phyloP scores from a whole-genome alignment of 2,329 filamentous ascomycete genomes.

The Penicillium sp. region DNA sequence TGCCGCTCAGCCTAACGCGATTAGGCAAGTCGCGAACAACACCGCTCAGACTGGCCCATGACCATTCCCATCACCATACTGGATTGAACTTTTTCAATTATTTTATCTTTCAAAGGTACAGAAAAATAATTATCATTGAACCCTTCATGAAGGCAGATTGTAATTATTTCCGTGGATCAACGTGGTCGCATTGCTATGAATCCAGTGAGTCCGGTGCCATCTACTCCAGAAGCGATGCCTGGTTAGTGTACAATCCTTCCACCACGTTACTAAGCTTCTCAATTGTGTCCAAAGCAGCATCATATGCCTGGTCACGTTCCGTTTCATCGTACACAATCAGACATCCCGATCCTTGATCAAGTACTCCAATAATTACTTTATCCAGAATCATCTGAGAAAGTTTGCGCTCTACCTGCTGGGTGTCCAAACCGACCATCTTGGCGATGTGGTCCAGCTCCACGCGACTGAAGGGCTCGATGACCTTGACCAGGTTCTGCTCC shows the following conservation, averaged over 20 bases:
- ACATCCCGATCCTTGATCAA: slow-evolving; percentile 96
- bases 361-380: slow-evolving; percentile 94
- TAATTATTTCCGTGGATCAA: slow-evolving; percentile 17
- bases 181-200: slow-evolving; percentile 22
- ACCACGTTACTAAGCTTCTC: slow-evolving; percentile 97
- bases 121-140: no score
- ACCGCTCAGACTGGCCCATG: background rate
- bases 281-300: slow-evolving; percentile 87
- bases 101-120: no score
- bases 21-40: slow-evolving; percentile 22
- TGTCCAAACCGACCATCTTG: slow-evolving; percentile 95
- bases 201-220: slow-evolving; percentile 12
- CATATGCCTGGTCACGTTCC: slow-evolving; percentile 86
- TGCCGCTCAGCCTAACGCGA: slow-evolving; percentile 32
- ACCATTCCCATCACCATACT: no score
- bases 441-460: slow-evolving; percentile 97
- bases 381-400: slow-evolving; percentile 99
- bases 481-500: slow-evolving; percentile 99
- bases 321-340: slow-evolving; percentile 96
- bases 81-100: no score
- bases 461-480: slow-evolving; percentile 96
- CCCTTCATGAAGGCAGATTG: slow-evolving; percentile 5
- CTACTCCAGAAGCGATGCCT: slow-evolving; percentile 88
- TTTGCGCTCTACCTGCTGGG: slow-evolving; percentile 94
- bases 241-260: slow-evolving; percentile 95